Percentiles rank a stretch among this genome's conserved stretches.
These are phyloP conservation scores for Sugiyamaella chiloensis DNA, from an alignment of 805 yeast species.

Conservation along the genomic window DNA sequence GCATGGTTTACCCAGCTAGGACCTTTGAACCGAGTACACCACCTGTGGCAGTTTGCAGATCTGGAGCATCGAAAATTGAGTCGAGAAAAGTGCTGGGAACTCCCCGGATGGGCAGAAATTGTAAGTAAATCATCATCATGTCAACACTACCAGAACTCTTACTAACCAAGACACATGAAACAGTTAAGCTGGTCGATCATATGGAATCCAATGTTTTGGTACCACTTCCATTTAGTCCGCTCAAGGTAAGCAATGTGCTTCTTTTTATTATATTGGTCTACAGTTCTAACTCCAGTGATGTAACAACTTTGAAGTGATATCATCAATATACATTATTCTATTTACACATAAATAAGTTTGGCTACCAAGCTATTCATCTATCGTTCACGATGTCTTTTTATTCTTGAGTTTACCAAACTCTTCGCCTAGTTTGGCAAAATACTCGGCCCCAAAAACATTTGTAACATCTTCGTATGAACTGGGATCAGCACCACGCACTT, in stretches of 20 bases:
- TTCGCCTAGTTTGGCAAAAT: conserved; percentile 15
- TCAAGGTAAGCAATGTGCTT: conserved; percentile 28
- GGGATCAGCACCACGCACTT: conserved; percentile 23
- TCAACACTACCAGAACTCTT: not conserved
- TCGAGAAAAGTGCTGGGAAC: conserved; percentile 43
- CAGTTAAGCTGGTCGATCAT: conserved; percentile 37
- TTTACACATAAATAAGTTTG: too few relatives aligned
- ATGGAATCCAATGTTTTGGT: conserved; percentile 40
- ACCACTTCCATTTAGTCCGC: conserved; percentile 40
- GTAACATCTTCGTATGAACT: conserved; percentile 12
- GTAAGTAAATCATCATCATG: conserved; percentile 10
- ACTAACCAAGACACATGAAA: conserved; percentile 34
- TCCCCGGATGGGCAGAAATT: conserved; percentile 46
- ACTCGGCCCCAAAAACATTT: conserved; percentile 13
- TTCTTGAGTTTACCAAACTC: conserved; percentile 10
- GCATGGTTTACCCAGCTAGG: conserved; percentile 45
- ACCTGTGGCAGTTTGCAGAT: conserved; percentile 45
- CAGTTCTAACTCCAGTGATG: conserved; percentile 6
- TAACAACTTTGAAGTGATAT: too few relatives aligned
- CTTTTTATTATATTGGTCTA: not conserved
- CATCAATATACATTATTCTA: conserved; percentile 1
- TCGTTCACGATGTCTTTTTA: too few relatives aligned
- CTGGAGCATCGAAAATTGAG: conserved; percentile 40
- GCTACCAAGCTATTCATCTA: too few relatives aligned
- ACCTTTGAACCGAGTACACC: conserved; percentile 40